phyloP scores from a whole-genome alignment of 371 early-diverging fungal genomes.

The Rhizopus delemar region DNA sequence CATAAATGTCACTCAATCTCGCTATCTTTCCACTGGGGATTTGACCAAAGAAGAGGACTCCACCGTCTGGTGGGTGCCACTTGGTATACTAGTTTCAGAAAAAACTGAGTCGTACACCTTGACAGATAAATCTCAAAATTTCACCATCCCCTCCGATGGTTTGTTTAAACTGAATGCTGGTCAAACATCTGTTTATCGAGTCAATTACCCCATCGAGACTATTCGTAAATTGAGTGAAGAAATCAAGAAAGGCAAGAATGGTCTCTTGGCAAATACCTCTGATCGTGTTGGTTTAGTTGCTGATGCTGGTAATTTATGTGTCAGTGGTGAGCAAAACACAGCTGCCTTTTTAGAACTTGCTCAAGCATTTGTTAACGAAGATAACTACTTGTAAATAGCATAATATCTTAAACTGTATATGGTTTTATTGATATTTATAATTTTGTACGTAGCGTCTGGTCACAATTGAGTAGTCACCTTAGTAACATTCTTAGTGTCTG shows the following conservation, averaged over 20 bases:
- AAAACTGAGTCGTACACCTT: constrained; percentile 40
- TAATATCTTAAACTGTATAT: not conserved
- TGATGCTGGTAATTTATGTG: constrained; percentile 62
- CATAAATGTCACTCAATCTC: constrained; percentile 66
- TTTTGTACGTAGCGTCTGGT: constrained; percentile 35
- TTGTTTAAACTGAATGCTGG: constrained; percentile 60
- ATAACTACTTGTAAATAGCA: constrained; percentile 47
- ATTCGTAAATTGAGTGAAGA: constrained; percentile 56
- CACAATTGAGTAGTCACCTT: constrained; percentile 56
- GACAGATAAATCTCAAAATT: constrained; percentile 46
- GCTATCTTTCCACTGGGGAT: constrained; percentile 80
- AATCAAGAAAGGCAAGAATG: constrained; percentile 51
- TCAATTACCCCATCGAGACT: constrained; percentile 64
- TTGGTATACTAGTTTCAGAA: constrained; percentile 47
- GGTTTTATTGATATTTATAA: not conserved
- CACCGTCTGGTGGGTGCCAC: constrained; percentile 63
- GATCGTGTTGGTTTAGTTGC: constrained; percentile 75
- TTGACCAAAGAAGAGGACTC: constrained; percentile 63
- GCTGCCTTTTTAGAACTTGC: constrained; percentile 58
- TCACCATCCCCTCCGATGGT: constrained; percentile 44
- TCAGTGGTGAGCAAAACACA: constrained; percentile 59
- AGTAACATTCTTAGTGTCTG: constrained; percentile 53
- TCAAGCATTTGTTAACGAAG: constrained; percentile 50
- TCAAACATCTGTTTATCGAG: constrained; percentile 68
- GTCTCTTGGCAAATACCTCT: constrained; percentile 53